Conservation (phyloP, 139 green algal genomes). For the Diplosphaera chodatii region DNA sequence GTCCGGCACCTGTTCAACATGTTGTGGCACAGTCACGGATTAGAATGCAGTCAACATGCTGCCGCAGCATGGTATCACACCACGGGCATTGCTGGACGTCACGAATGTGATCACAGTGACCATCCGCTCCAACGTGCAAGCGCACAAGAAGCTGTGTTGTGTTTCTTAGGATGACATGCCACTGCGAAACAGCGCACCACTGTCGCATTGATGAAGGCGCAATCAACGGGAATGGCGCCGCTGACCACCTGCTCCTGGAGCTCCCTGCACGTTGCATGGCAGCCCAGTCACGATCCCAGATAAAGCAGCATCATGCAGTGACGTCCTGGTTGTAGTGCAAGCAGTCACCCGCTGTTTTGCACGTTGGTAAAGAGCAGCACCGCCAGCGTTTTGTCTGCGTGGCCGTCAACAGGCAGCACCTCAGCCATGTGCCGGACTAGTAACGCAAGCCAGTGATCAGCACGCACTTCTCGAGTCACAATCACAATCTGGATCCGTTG, state of each 20-base stretch:
- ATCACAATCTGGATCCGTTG: no score
- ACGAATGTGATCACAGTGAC: no score
- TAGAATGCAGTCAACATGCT: no score
- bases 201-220: conserved; percentile 32
- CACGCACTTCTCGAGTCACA: no score
- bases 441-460: no score
- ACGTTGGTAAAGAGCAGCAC: conserved; percentile 34
- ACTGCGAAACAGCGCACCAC: no score
- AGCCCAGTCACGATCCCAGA: not conserved
- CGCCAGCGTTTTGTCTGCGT: conserved; percentile 4
- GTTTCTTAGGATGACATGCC: no score
- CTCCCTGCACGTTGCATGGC: conserved; percentile 17
- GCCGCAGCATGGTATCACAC: no score
- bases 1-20: conserved; percentile 26
- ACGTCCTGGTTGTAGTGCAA: no score
- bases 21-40: no score
- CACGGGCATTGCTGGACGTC: no score
- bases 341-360: conserved; percentile 28
- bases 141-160: not conserved
- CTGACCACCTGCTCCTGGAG: conserved; percentile 22
- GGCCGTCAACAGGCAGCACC: conserved; percentile 1
- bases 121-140: not conserved
- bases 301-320: not conserved
- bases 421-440: not conserved
- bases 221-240: conserved; percentile 20